phyloP scores from a whole-genome alignment of 495 filamentous ascomycete species.

The Hypomontagnella monticulosa region DNA sequence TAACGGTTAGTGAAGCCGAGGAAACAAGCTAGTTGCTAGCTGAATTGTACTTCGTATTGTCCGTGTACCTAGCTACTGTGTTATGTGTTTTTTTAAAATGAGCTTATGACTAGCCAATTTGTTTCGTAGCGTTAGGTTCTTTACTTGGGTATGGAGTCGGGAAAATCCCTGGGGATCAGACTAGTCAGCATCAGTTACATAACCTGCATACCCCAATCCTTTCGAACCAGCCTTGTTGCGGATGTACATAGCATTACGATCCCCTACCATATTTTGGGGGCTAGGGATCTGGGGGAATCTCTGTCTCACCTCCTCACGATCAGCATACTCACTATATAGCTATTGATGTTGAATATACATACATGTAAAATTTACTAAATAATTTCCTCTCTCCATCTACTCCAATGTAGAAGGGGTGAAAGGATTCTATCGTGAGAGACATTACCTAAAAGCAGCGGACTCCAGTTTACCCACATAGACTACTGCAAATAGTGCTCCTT shows the following conservation, averaged over 20 bases:
- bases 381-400: constrained; percentile 1
- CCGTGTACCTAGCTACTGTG: not conserved
- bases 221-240: constrained; percentile 7
- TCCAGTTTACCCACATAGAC: constrained; percentile 16
- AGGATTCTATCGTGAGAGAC: constrained; percentile 13
- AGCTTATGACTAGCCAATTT: constrained; percentile 3
- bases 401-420: constrained; percentile 3
- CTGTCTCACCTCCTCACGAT: constrained; percentile 3
- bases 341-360: too few relatives aligned
- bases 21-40: constrained; percentile 19
- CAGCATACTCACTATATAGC: not conserved
- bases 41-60: constrained; percentile 25
- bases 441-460: constrained; percentile 4
- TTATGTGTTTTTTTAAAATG: not conserved
- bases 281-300: not conserved
- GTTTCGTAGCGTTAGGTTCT: not conserved
- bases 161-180: constrained; percentile 5
- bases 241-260: constrained; percentile 9
- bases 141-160: constrained; percentile 1
- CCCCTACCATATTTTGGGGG: not conserved
- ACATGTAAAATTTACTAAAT: too few relatives aligned
- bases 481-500: not conserved
- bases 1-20: constrained; percentile 33
- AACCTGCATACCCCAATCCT: constrained; percentile 18
- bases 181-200: not conserved